A percentile compares a stretch with the other conserved stretches of the same genome.
Evolutionary conservation across 768 basidiomycete genomes (phyloP).

Genomic region (Tremella mesenterica): DNA sequence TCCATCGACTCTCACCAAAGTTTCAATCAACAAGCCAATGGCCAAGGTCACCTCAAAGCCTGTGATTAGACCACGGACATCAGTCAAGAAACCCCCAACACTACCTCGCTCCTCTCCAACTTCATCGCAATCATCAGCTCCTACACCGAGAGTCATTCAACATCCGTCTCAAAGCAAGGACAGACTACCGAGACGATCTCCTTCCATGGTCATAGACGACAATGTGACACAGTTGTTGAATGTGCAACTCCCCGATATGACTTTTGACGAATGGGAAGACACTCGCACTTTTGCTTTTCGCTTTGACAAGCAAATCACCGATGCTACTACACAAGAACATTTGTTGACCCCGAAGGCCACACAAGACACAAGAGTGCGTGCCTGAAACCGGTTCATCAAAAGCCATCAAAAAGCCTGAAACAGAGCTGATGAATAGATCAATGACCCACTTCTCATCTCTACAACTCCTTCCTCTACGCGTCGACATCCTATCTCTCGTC

Average conservation of each 20-base stretch:
- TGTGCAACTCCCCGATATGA: not conserved
- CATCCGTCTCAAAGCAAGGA: no score
- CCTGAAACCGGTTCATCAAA: not conserved
- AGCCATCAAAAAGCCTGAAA: no score
- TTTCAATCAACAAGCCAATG: not conserved
- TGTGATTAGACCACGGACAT: not conserved
- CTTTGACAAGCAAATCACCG: not conserved
- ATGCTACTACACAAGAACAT: not conserved
- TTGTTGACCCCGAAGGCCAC: constrained; percentile 20
- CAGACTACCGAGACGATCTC: not conserved
- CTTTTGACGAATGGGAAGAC: not conserved
- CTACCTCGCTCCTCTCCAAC: not conserved
- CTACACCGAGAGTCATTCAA: no score
- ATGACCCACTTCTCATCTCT: no score
- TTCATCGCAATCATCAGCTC: not conserved
- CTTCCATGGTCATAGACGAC: not conserved
- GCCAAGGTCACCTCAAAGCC: not conserved
- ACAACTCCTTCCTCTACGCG: not conserved
- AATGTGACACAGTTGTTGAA: constrained; percentile 11
- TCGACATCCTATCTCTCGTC: not conserved
- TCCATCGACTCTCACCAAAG: not conserved
- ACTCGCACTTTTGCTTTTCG: not conserved
- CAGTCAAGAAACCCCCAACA: not conserved
- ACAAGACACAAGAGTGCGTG: constrained; percentile 14
- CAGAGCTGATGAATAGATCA: no score